Conservation (phyloP, 192 early-diverging fungal species). For the Spizellomyces punctatus region DNA sequence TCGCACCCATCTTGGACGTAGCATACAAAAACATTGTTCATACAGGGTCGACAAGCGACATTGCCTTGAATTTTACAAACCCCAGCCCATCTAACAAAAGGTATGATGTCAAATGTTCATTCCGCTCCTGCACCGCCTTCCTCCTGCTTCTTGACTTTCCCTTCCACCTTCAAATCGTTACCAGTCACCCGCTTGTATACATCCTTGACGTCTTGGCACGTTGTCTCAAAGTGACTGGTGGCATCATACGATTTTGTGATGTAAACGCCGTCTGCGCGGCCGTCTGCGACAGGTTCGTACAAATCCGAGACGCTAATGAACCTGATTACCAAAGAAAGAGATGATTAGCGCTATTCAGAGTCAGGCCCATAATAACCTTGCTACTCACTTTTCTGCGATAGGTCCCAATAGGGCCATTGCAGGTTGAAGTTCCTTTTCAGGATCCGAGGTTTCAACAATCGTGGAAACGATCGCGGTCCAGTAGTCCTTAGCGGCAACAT, state of each 20-base stretch:
- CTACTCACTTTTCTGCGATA: conserved; percentile 77
- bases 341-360: not conserved
- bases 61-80: too few relatives aligned
- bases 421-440: conserved; percentile 88
- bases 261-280: conserved; percentile 80
- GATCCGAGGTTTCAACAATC: conserved; percentile 87
- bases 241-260: conserved; percentile 97
- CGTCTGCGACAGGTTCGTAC: conserved; percentile 85
- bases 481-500: conserved; percentile 86
- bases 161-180: conserved; percentile 60
- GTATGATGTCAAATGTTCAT: not conserved
- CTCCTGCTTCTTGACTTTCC: conserved; percentile 59
- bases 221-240: conserved; percentile 98
- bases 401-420: conserved; percentile 89
- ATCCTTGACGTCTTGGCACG: conserved; percentile 93
- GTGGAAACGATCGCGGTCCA: conserved; percentile 97
- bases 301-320: conserved; percentile 86
- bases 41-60: too few relatives aligned
- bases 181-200: conserved; percentile 75
- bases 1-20: too few relatives aligned
- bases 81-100: too few relatives aligned
- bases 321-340: conserved; percentile 25
- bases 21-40: too few relatives aligned
- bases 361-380: not conserved
- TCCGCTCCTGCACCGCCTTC: conserved; percentile 27